These are phyloP conservation scores for Saccharum officinarum DNA, from an alignment of 176 grass and related monocot species.

Conservation along the genomic window DNA sequence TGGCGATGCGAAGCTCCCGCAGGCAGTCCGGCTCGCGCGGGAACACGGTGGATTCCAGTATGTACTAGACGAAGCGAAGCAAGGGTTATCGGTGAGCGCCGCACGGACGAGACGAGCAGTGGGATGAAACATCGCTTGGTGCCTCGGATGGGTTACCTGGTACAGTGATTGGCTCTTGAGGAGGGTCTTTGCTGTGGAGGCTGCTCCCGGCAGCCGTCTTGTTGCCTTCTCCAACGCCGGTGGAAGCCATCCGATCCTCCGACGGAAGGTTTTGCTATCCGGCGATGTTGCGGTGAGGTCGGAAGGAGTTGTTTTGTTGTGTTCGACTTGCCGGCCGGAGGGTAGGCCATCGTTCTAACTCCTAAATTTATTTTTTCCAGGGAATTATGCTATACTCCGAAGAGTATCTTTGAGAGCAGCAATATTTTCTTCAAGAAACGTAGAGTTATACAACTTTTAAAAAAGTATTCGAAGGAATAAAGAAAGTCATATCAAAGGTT, in stretches of 20 bases:
- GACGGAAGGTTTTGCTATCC: not conserved
- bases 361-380: too few relatives aligned
- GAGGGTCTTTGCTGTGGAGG: slow-evolving; percentile 54
- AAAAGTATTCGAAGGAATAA: too few relatives aligned
- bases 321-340: not conserved
- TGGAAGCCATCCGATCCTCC: slow-evolving; percentile 22
- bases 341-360: too few relatives aligned
- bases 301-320: not conserved
- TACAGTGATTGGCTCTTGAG: slow-evolving; percentile 56
- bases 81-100: not conserved
- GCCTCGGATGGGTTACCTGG: slow-evolving; percentile 19
- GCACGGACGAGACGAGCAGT: not conserved
- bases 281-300: not conserved
- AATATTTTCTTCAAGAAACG: too few relatives aligned
- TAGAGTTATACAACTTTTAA: too few relatives aligned
- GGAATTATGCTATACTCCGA: too few relatives aligned
- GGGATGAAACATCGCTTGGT: too few relatives aligned
- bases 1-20: slow-evolving; percentile 70
- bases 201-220: not conserved
- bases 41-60: slow-evolving; percentile 72
- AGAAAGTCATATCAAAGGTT: too few relatives aligned
- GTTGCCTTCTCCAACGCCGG: slow-evolving; percentile 2
- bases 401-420: too few relatives aligned
- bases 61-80: slow-evolving; percentile 35
- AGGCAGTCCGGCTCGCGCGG: slow-evolving; percentile 64